Evolutionary conservation across 192 early-diverging fungal species (phyloP), one percentile per base, ranked within the genome.

Genomic region (Podochytrium sp.): DNA sequence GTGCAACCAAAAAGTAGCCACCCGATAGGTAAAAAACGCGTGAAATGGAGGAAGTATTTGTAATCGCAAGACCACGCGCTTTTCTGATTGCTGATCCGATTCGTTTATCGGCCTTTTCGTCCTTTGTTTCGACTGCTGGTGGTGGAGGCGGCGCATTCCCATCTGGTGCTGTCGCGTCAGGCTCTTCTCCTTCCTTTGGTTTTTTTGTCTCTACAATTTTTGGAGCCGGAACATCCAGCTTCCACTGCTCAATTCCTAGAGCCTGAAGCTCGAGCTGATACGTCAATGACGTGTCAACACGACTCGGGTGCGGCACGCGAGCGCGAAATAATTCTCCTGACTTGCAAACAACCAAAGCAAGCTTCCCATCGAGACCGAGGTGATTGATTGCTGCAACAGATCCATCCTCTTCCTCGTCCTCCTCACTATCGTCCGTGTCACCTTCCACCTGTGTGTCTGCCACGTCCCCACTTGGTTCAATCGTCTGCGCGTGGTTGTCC

Each of bases 1-100:
- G 16, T n/a, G 85, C 78, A 23, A 78, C 27, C 0, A 89, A 37
- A 69, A 89, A 86, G 62, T 85, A 87, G 57, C 87, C 87, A 40
- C 78, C 80, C 35, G 75, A 80, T 5, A 89, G 74, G 63, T 85
- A 87, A 29, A 82, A 12, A 29, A 72, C 76, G 34, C 50, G 41
- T 12, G 71, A 79, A 42, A 82, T 61, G 10, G 79, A 70, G 5
- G 79, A 84, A 16, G 68, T 67, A 20, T 43, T 58, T 1, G 67
- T 60, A 37, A 87, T 77, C 2, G 75, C 64, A 32, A 86, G 71
- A 2, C 85, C 85, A 29, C 76, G 63, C n/a, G 74, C 68, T 60
- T 81, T 84, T 41, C 82, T 64, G 16, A 81, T 34, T 4, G 82
- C 78, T 6, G 80, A 82, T 14, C 41, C 83, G 29, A 72, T 55